A percentile compares a stretch with the other conserved stretches of the same genome.
phyloP scores from a whole-genome alignment of 2,329 filamentous ascomycete genomes.

The Atkinsonella texensis region DNA sequence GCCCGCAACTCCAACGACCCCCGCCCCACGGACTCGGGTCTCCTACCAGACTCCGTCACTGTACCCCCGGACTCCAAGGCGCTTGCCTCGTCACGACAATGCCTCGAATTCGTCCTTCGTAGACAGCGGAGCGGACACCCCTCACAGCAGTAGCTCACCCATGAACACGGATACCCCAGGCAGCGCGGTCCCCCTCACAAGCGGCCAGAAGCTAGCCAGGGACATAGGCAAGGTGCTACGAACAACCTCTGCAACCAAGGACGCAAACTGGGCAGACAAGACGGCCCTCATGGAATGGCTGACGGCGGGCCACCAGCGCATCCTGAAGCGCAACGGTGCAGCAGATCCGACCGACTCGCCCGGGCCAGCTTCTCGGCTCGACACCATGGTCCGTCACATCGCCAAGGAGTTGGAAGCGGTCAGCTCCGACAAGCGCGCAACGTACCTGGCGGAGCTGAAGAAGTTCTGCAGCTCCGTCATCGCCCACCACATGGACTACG shows the following conservation, averaged over 20 bases:
- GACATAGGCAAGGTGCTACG: not conserved
- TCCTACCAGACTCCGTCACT: not conserved
- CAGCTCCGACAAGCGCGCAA: constrained; percentile 8
- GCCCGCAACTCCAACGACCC: not conserved
- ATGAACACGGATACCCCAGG: not conserved
- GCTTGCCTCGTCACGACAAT: no score
- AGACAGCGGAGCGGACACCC: not conserved
- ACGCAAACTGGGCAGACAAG: not conserved
- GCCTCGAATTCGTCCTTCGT: not conserved
- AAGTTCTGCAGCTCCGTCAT: constrained; percentile 7
- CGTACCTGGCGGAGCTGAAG: constrained; percentile 14
- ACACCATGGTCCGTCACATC: not conserved
- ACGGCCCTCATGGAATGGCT: constrained; percentile 7
- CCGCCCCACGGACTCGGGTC: not conserved
- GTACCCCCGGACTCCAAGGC: not conserved
- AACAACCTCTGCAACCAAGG: not conserved
- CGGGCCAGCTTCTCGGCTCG: not conserved
- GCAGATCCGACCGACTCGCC: no score
- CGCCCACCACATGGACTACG: constrained; percentile 9
- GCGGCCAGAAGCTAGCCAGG: not conserved
- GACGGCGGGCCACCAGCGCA: constrained; percentile 3
- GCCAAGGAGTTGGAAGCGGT: not conserved
- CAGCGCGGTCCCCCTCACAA: not conserved
- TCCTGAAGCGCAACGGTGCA: not conserved
- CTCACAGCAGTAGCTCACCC: not conserved